Evolutionary conservation across 768 basidiomycete genomes (phyloP), one percentile per base, ranked within the genome.

Genomic region (Pulveroboletus frians): DNA sequence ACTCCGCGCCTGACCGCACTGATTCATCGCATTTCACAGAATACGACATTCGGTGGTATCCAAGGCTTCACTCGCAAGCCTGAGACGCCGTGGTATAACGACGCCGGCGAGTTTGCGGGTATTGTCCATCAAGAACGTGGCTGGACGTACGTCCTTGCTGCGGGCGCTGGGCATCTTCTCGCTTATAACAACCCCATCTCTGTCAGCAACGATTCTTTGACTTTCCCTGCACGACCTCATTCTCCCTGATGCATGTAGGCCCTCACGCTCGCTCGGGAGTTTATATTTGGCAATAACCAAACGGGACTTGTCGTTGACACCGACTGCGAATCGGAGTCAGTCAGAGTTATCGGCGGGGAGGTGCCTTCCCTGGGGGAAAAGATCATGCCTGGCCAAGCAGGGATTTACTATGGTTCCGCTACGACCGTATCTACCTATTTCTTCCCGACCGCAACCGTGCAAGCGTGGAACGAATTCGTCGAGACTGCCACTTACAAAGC

Each of bases 31-130:
- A 37, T 43, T 48, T 29, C 38, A 0, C 43, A 87, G 83, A 89
- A 89, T 57, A 86, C 85, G 21, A 87, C 87, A 0, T 89, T 88
- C 54, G 85, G 84, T 21, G 86, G 84, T 6, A 80, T 82, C 37
- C 83, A 80, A 65, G 87, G 87, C 4, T 89, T 89, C 63, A 80
- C 82, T 4, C 72, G 78, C 40, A 73, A 76, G 49, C 87, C 87
- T 0, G 75, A 80, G 3, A 88, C 87, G 0, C 76, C 80, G 0
- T 88, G 85, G 84, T 69, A 66, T 46, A 79, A 81, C 43, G 82
- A 85, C 45, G 58, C 63, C 2, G 79, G 80, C 11, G 69, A 78
- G 46, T 75, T 79, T 47, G 83, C 79, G 0, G 87, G 86, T 0
- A 80, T 86, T 29, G 73, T 88, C 15, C 84, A 85, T 57, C 85